Evolutionary conservation across 306 rosid genomes (phyloP).

Genomic region (Lupinus albus): DNA sequence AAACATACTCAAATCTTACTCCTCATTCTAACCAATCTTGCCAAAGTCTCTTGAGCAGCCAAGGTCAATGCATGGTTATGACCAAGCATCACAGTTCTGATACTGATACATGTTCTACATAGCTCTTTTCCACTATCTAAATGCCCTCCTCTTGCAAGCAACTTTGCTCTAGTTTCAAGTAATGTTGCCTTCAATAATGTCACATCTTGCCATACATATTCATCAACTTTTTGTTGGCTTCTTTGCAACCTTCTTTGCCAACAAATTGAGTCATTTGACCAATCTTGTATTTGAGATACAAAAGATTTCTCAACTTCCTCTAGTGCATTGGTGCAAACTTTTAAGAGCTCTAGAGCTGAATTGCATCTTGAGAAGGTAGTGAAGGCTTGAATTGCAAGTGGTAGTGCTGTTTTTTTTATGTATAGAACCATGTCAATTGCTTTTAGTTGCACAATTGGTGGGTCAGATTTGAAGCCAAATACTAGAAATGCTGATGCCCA

Average conservation of each 20-base stretch:
- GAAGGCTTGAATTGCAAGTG: constrained; percentile 84
- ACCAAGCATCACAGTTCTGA: constrained; percentile 88
- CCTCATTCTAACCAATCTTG: constrained; percentile 80
- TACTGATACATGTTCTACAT: constrained; percentile 82
- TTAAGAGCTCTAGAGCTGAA: constrained; percentile 74
- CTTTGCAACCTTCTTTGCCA: constrained; percentile 78
- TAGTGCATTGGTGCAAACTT: constrained; percentile 81
- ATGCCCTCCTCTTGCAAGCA: constrained; percentile 74
- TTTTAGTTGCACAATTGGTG: constrained; percentile 66
- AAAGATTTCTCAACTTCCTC: constrained; percentile 92
- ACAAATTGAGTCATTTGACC: constrained; percentile 74
- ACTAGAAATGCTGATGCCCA: constrained; percentile 93
- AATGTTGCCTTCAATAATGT: constrained; percentile 79
- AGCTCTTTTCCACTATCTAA: constrained; percentile 78
- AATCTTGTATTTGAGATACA: constrained; percentile 83
- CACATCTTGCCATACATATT: constrained; percentile 92
- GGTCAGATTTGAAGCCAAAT: constrained; percentile 86
- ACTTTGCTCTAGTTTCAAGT: constrained; percentile 83
- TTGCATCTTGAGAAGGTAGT: constrained; percentile 76
- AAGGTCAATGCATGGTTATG: constrained; percentile 79
- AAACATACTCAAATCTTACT: constrained; percentile 57
- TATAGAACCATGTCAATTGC: constrained; percentile 70
- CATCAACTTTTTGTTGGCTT: constrained; percentile 62
- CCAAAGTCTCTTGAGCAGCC: constrained; percentile 87
- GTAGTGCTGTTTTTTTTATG: constrained; percentile 75